These are phyloP conservation scores for Thalassiosira livingstoniorum DNA, from an alignment of 352 stramenopile genomes.

Conservation along the genomic window DNA sequence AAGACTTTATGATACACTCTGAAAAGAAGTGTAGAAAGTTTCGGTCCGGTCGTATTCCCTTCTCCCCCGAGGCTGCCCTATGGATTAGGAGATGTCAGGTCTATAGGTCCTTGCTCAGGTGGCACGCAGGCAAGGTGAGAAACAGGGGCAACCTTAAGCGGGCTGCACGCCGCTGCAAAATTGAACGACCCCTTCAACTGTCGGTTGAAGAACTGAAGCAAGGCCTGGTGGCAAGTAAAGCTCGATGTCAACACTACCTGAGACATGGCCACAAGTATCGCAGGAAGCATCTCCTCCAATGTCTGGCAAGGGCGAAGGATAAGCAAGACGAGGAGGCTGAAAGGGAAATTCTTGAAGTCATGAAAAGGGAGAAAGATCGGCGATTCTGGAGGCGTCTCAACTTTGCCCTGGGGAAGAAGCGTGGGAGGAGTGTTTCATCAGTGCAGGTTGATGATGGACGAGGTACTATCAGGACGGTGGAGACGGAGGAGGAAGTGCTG, in stretches of 20 bases:
- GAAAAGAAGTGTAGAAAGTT: constrained; percentile 15
- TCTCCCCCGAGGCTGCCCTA: not conserved
- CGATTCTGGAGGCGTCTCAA: constrained; percentile 8
- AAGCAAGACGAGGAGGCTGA: constrained; percentile 2
- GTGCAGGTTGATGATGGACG: constrained; percentile 1
- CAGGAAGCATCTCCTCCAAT: not conserved
- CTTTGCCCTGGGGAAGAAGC: not conserved
- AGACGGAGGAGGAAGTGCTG: no score
- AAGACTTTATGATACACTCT: not conserved
- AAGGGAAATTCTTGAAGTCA: constrained; percentile 11
- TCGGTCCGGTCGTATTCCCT: constrained; percentile 13
- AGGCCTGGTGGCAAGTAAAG: no score
- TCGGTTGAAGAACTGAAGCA: constrained; percentile 1
- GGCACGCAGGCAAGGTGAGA: not conserved
- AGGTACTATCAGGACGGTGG: no score
- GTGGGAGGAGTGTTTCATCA: not conserved
- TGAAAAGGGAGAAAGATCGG: constrained; percentile 22
- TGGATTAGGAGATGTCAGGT: constrained; percentile 18
- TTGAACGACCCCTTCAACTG: not conserved
- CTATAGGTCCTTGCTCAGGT: constrained; percentile 8
- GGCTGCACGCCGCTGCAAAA: constrained; percentile 1
- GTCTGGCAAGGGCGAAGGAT: not conserved
- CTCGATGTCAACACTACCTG: not conserved
- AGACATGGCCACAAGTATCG: not conserved
- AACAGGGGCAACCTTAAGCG: constrained; percentile 10